Conservation (phyloP, 352 stramenopile genomes). For the Nothophytophthora sp. region DNA sequence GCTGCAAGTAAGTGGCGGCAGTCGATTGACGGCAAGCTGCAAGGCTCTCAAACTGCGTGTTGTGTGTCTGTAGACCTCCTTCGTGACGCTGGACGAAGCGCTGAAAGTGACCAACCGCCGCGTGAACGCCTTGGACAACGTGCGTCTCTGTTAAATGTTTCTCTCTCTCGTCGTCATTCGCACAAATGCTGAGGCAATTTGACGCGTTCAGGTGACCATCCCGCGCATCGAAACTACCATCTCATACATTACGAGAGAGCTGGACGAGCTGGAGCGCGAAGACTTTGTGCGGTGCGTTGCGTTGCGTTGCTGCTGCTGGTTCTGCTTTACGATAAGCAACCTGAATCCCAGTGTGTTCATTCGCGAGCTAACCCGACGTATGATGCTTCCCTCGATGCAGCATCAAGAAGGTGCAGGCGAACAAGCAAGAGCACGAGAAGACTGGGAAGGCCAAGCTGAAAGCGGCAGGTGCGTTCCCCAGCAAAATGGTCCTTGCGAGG, state of each 20-base stretch:
- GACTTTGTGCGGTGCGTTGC: slow-evolving; percentile 84
- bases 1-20: slow-evolving; percentile 49
- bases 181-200: not conserved
- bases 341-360: not conserved
- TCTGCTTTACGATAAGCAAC: too few species aligned
- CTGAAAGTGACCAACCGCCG: slow-evolving; percentile 98
- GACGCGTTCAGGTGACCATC: slow-evolving; percentile 93
- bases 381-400: too few species aligned
- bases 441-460: slow-evolving; percentile 58
- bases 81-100: slow-evolving; percentile 98
- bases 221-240: slow-evolving; percentile 97
- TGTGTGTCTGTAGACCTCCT: slow-evolving; percentile 94
- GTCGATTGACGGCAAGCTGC: not conserved
- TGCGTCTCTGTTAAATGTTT: slow-evolving; percentile 20
- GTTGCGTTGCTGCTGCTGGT: not conserved
- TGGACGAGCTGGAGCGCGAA: slow-evolving; percentile 99
- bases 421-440: slow-evolving; percentile 94
- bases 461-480: slow-evolving; percentile 32
- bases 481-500: not conserved
- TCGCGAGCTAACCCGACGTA: too few species aligned
- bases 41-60: slow-evolving; percentile 42
- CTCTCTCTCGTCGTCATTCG: not conserved
- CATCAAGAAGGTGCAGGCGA: slow-evolving; percentile 99
- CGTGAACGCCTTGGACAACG: slow-evolving; percentile 99
- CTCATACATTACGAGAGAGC: slow-evolving; percentile 97